A percentile compares a stretch with the other conserved stretches of the same genome.
Conservation (phyloP, 2,329 filamentous ascomycete genomes). For the Emericellopsis cladophorae region DNA sequence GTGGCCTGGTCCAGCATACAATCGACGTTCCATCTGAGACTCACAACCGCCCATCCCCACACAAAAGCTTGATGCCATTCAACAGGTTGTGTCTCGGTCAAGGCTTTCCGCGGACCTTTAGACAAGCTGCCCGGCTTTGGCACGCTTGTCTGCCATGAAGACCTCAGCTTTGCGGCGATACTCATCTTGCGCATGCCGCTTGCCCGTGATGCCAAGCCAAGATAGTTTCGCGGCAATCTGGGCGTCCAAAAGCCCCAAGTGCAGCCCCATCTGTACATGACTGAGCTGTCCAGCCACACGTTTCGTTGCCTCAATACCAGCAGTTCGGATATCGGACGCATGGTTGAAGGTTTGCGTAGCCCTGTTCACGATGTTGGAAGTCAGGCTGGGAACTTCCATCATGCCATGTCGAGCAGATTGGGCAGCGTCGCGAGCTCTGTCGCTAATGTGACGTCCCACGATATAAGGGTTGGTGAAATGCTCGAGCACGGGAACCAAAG, state of each 20-base stretch:
- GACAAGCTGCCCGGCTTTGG: background rate
- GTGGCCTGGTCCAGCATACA: too few species aligned
- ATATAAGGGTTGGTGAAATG: background rate
- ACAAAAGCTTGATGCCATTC: too few species aligned
- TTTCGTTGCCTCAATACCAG: too few species aligned
- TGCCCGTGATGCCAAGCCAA: conserved; percentile 42
- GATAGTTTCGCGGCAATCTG: conserved; percentile 43
- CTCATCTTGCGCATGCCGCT: conserved; percentile 27
- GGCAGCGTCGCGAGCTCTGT: too few species aligned
- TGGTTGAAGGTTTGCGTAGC: conserved; percentile 1
- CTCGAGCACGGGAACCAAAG: background rate
- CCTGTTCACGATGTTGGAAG: conserved; percentile 10
- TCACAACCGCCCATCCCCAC: too few species aligned
- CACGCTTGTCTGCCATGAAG: conserved; percentile 24
- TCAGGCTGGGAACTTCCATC: conserved; percentile 13
- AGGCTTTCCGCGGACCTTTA: too few species aligned
- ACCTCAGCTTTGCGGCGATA: conserved; percentile 34
- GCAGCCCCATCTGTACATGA: conserved; percentile 23
- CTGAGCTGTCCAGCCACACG: background rate
- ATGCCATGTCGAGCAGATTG: conserved; percentile 2
- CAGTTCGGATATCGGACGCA: background rate
- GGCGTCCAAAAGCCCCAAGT: conserved; percentile 34
- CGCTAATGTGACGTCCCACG: too few species aligned
- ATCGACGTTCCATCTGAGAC: too few species aligned
- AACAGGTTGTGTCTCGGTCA: too few species aligned